Conservation (phyloP, 1,284 basidiomycete species). For the Cryptococcus sp. region DNA sequence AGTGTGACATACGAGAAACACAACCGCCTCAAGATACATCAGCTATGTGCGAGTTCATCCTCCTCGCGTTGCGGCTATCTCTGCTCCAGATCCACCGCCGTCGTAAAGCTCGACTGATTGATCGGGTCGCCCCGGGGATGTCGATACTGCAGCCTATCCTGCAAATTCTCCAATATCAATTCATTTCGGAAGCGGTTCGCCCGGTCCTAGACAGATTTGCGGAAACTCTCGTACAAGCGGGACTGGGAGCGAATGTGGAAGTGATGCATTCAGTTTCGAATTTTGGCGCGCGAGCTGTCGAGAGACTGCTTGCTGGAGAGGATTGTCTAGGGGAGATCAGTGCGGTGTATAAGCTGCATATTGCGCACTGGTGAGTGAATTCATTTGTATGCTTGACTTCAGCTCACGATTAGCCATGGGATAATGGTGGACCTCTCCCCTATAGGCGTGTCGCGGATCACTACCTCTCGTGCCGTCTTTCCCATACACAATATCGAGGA, state of each 20-base stretch:
- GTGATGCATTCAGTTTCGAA: slow-evolving; percentile 5
- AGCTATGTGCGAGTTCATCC: slow-evolving; percentile 30
- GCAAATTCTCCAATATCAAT: slow-evolving; percentile 23
- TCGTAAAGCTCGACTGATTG: slow-evolving; percentile 28
- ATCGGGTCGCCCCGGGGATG: slow-evolving; percentile 1
- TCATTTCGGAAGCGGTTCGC: slow-evolving; percentile 8
- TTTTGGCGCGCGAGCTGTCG: slow-evolving; percentile 1
- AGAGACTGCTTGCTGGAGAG: slow-evolving; percentile 10
- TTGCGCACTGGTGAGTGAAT: slow-evolving; percentile 21
- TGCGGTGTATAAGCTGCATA: slow-evolving; percentile 16
- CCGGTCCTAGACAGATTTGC: slow-evolving; percentile 17
- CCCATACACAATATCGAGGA: slow-evolving; percentile 23
- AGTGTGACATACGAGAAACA: slow-evolving; percentile 29
- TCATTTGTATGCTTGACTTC: background rate
- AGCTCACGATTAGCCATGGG: slow-evolving; percentile 15
- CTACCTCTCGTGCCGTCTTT: slow-evolving; percentile 24
- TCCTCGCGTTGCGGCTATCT: slow-evolving; percentile 23
- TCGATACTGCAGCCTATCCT: slow-evolving; percentile 29
- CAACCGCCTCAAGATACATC: slow-evolving; percentile 2
- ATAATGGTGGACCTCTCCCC: slow-evolving; percentile 9
- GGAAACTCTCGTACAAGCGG: slow-evolving; percentile 12
- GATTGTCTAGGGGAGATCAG: slow-evolving; percentile 17
- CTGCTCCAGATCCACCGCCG: slow-evolving; percentile 28
- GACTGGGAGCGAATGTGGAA: slow-evolving; percentile 10
- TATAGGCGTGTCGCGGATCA: slow-evolving; percentile 4